Evolutionary conservation across 2,329 filamentous ascomycete genomes (phyloP).

Genomic region (Colletotrichum sublineola): DNA sequence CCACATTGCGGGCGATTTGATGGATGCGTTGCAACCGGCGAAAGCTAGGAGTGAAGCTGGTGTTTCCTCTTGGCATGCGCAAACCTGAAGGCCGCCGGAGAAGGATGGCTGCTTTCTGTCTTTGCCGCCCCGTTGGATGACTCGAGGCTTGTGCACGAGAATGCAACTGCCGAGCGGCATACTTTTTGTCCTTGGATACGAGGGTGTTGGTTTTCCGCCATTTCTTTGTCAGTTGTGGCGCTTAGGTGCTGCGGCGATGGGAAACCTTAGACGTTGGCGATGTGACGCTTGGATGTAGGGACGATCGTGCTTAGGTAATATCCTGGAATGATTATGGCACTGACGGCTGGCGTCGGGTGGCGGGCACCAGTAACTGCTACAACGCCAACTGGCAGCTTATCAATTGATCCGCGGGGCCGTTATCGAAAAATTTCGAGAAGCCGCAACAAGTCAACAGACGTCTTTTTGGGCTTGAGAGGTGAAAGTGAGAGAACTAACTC

Average conservation of each 20-base stretch:
- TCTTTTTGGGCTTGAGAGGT: not conserved
- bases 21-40: not conserved
- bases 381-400: constrained; percentile 22
- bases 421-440: constrained; percentile 41
- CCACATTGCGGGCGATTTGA: not conserved
- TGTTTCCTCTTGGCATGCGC: not conserved
- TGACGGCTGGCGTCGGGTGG: not conserved
- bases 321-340: not conserved
- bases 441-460: constrained; percentile 23
- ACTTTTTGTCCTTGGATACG: not conserved
- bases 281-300: not conserved
- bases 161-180: constrained; percentile 4
- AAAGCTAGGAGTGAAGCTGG: not conserved
- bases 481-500: constrained; percentile 1
- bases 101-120: not conserved
- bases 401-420: constrained; percentile 24
- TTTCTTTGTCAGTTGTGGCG: constrained; percentile 13
- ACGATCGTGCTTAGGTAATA: not conserved
- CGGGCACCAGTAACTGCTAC: not conserved
- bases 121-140: not conserved
- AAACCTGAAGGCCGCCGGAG: not conserved
- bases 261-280: not conserved
- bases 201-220: not conserved
- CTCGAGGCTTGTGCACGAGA: not conserved
- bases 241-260: not conserved